A percentile compares a stretch with the other conserved stretches of the same genome.
These are phyloP conservation scores for Eucalyptus leucophloia DNA, from an alignment of 345 rosid species.

Conservation along the genomic window DNA sequence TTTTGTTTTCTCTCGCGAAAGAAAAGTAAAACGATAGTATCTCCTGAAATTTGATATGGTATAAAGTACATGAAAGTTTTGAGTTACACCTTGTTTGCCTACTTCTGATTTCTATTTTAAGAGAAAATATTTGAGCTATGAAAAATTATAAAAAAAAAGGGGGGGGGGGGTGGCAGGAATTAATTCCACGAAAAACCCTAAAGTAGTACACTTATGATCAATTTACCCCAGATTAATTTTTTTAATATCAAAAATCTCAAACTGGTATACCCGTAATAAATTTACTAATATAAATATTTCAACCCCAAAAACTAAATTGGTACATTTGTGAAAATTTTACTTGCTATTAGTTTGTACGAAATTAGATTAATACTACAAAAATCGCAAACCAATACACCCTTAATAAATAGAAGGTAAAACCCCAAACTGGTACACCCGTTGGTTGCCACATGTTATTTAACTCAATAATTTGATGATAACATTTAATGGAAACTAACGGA, in stretches of 20 bases:
- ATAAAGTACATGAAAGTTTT: neutral
- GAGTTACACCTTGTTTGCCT: neutral
- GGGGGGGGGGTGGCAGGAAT: no score
- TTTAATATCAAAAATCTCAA: accelerated
- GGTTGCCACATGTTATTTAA: accelerated
- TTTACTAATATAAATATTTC: no score
- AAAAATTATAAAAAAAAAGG: accelerated
- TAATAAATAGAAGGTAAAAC: no score
- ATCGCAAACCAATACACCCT: accelerated
- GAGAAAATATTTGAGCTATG: neutral
- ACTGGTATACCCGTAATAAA: accelerated
- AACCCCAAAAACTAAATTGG: accelerated
- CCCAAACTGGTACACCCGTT: accelerated
- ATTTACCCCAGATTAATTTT: no score
- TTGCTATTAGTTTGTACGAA: accelerated
- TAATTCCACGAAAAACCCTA: no score
- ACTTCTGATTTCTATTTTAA: neutral
- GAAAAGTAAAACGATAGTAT: neutral
- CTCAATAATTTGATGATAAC: no score
- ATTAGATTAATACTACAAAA: no score
- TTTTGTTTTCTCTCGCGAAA: neutral
- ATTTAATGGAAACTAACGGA: accelerated
- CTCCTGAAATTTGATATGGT: neutral
- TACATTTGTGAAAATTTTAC: no score
- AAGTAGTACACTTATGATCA: no score